Base-by-base conservation (phyloP, 129 eudicot species). In the Ambrosia trifida region DNA sequence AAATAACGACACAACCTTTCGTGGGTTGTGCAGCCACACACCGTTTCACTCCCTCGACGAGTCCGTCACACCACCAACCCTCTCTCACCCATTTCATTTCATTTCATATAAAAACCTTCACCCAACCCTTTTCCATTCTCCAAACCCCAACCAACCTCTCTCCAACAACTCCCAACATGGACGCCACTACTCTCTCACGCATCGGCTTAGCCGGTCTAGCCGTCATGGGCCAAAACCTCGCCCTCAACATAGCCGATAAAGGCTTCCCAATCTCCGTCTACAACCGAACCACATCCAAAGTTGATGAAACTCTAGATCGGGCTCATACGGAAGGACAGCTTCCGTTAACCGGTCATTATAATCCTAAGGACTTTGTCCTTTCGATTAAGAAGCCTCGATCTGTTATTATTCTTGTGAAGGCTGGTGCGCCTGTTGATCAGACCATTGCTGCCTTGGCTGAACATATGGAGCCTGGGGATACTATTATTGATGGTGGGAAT, bases 181-280 rank as follows among this genome's bases (percentile, higher is more conserved):
- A 83, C 24, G 68, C 78, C 36, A 64, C 85, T 8, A 68, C 87
- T 11, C 83, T 87, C 43, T 86, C 98, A 3, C 92, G 85, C 16
- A 89, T 93, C 75, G 98, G 98, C 53, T 84, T 93, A 2, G 98
- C 96, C 10, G 98, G 96, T 4, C 88, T 93, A 2, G 98, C 98
- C 20, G 98, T 92, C 16, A 92, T 92, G 98, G 98, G 98, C 60
- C 98, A 89, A 38, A 92, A 92, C 76, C 82, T 92, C 4, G 98
- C 98, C 61, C 83, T 92, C 31, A 89, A 92, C 91, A 80, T 92
- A 72, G 96, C 96, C 73, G 96, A 89, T 5, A 87, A 93, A 73
- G 95, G 91, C 30, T 93, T 86, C 81, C 96, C 98, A 0, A 89
- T 89, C 80, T 93, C 98, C 57, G 95, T 93, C 77, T 93, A 85